Conservation (phyloP, 306 rosid genomes). For the Medicago ruthenica region DNA sequence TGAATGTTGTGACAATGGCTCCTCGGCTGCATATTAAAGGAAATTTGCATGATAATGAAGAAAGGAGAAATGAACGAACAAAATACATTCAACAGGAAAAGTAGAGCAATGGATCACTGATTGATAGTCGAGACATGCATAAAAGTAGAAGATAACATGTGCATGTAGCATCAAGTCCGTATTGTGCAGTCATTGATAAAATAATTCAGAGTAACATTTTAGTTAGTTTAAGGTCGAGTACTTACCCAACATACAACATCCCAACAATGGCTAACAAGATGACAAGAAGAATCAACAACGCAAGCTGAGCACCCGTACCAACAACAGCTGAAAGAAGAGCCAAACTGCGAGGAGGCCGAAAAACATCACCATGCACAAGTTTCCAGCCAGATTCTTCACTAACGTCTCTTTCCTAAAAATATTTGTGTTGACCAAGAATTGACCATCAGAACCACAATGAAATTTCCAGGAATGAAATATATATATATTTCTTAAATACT, state of each 20-base stretch:
- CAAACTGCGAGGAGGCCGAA: slow-evolving; percentile 84
- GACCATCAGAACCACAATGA: slow-evolving; percentile 30
- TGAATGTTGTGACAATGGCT: slow-evolving; percentile 98
- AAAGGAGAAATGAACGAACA: neutral
- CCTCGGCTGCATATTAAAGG: slow-evolving; percentile 77
- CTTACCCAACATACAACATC: slow-evolving; percentile 87
- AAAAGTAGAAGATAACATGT: slow-evolving; percentile 32
- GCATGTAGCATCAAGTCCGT: slow-evolving; percentile 9
- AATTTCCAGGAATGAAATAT: neutral
- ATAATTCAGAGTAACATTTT: slow-evolving; percentile 33
- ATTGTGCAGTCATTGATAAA: slow-evolving; percentile 26
- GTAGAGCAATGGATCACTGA: slow-evolving; percentile 17
- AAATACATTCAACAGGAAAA: slow-evolving; percentile 15
- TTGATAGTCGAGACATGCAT: slow-evolving; percentile 14
- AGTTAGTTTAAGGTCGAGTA: slow-evolving; percentile 24
- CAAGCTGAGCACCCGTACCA: slow-evolving; percentile 98
- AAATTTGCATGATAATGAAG: slow-evolving; percentile 37
- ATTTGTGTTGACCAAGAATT: slow-evolving; percentile 38
- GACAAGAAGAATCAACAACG: slow-evolving; percentile 94
- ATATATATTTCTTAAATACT: neutral
- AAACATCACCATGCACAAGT: slow-evolving; percentile 99
- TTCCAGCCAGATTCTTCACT: slow-evolving; percentile 99
- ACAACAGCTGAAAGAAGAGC: slow-evolving; percentile 96
- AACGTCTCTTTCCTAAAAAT: slow-evolving; percentile 89
- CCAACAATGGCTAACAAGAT: slow-evolving; percentile 97